A percentile compares a stretch with the other conserved stretches of the same genome.
These are phyloP conservation scores for Corymbia citriodora DNA, from an alignment of 441 rosid species.

Conservation along the genomic window DNA sequence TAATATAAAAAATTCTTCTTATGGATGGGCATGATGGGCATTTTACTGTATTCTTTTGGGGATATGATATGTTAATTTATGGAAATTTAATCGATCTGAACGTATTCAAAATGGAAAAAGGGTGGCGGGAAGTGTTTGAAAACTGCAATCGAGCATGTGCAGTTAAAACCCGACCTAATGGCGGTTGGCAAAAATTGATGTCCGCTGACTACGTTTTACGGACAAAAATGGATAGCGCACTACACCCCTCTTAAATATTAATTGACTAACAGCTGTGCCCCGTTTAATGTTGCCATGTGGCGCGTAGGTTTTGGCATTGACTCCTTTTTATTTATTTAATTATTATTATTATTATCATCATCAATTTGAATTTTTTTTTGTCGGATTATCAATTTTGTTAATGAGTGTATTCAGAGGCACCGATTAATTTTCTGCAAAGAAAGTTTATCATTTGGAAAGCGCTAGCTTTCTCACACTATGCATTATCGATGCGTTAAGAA, in stretches of 20 bases:
- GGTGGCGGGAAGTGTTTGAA: neutral
- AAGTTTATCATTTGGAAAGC: neutral
- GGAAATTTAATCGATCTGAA: neutral
- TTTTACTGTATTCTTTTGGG: too few species aligned
- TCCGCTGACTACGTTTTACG: neutral
- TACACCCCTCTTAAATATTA: neutral
- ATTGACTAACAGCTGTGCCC: neutral
- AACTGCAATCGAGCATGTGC: neutral
- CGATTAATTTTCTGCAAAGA: neutral
- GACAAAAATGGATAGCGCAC: neutral
- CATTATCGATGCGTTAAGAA: too few species aligned
- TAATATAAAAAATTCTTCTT: neutral
- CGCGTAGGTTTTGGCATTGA: neutral
- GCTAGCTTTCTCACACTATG: rapidly evolving
- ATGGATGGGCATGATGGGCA: too few species aligned
- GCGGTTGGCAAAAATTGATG: neutral
- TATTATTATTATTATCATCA: too few species aligned
- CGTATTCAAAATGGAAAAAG: neutral
- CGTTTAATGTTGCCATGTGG: neutral
- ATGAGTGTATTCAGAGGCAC: too few species aligned
- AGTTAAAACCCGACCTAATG: neutral
- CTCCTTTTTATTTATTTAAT: neutral
- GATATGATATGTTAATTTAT: neutral
- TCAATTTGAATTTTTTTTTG: too few species aligned
- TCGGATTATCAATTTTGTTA: neutral